Conservation (phyloP, 352 stramenopile genomes). For the Phytophthora pistaciae region DNA sequence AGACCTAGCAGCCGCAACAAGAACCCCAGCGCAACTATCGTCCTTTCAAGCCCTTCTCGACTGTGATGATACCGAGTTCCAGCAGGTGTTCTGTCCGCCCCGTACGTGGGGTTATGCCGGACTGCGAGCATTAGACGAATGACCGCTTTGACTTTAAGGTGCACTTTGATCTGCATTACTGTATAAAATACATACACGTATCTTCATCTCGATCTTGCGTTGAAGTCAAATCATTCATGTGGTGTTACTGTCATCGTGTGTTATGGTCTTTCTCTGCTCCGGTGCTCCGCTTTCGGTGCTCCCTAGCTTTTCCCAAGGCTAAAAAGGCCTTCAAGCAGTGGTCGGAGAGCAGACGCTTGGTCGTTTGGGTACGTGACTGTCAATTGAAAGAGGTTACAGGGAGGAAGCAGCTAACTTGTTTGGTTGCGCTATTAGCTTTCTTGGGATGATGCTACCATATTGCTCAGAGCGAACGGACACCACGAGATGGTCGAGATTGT, state of each 20-base stretch:
- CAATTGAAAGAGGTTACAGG: not conserved
- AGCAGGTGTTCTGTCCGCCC: not conserved
- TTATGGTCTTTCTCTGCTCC: not conserved
- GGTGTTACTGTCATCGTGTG: not conserved
- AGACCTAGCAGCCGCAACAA: not conserved
- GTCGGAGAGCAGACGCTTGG: no score
- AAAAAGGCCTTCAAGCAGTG: no score
- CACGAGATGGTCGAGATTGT: not conserved
- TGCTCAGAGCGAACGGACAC: not conserved
- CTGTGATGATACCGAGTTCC: not conserved
- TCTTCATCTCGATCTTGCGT: no score
- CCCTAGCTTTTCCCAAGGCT: constrained; percentile 2
- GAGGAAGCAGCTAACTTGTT: not conserved
- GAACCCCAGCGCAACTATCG: not conserved
- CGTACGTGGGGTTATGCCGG: no score
- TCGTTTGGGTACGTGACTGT: not conserved
- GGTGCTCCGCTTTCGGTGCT: not conserved
- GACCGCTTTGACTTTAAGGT: no score
- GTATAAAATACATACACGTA: no score
- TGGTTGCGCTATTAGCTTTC: not conserved
- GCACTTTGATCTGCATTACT: no score
- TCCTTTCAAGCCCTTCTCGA: not conserved
- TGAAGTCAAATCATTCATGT: not conserved
- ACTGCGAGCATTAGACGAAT: no score
- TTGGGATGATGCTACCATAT: not conserved